A percentile compares a stretch with the other conserved stretches of the same genome.
These are phyloP conservation scores for Microdochium paspali DNA, from an alignment of 2,329 filamentous ascomycete species.

Conservation along the genomic window DNA sequence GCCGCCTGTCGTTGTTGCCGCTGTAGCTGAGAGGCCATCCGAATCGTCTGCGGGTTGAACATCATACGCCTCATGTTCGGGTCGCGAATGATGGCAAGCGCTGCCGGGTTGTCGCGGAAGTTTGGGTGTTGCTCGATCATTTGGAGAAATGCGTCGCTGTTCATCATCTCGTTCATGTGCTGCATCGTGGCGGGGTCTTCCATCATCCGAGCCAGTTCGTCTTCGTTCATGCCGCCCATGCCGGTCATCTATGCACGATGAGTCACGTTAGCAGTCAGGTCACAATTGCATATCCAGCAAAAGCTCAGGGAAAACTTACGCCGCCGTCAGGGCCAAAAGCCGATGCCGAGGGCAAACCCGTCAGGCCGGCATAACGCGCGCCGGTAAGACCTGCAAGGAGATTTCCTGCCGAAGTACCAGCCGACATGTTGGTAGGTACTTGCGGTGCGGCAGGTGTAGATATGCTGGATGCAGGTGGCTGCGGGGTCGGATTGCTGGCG, in stretches of 20 bases:
- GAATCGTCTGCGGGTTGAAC: conserved; percentile 78
- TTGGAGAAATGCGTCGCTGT: conserved; percentile 89
- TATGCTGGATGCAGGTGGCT: conserved; percentile 28
- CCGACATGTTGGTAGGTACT: conserved; percentile 68
- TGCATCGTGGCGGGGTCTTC: conserved; percentile 80
- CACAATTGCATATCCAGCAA: neutral
- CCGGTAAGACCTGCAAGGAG: conserved; percentile 85
- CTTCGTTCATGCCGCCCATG: conserved; percentile 50
- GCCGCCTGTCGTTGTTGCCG: conserved; percentile 59
- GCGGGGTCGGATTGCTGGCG: conserved; percentile 62
- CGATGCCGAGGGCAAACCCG: conserved; percentile 76
- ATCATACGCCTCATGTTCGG: conserved; percentile 87
- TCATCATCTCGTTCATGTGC: conserved; percentile 87
- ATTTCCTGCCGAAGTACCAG: conserved; percentile 70
- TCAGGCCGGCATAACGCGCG: conserved; percentile 85
- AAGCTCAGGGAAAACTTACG: conserved; percentile 44
- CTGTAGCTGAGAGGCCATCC: conserved; percentile 76
- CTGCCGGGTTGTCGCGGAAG: conserved; percentile 63
- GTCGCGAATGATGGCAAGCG: conserved; percentile 77
- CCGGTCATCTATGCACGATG: conserved; percentile 76
- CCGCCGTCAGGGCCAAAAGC: conserved; percentile 93
- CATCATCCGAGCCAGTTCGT: conserved; percentile 76
- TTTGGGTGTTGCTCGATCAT: conserved; percentile 88
- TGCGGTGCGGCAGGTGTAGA: conserved; percentile 42
- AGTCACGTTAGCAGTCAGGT: conserved; percentile 2